These are phyloP conservation scores for Dipodascus albidus DNA, from an alignment of 805 yeast genomes.

Conservation along the genomic window DNA sequence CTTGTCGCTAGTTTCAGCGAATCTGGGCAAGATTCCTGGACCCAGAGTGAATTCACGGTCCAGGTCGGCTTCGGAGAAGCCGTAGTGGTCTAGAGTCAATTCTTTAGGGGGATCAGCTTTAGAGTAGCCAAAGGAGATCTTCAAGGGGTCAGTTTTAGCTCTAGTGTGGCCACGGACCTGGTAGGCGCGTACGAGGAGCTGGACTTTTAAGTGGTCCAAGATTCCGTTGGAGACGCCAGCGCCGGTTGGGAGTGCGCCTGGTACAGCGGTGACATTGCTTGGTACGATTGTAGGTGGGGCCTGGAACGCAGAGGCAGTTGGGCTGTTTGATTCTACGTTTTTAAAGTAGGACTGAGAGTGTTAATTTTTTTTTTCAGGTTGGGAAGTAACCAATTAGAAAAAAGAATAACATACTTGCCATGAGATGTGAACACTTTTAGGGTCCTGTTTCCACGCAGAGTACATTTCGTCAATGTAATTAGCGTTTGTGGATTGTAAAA, in stretches of 20 bases:
- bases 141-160: conserved; percentile 93
- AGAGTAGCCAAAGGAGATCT: conserved; percentile 72
- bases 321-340: conserved; percentile 63
- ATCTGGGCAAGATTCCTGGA: conserved; percentile 94
- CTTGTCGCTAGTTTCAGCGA: conserved; percentile 54
- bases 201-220: conserved; percentile 84
- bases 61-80: conserved; percentile 78
- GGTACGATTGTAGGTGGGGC: conserved; percentile 92
- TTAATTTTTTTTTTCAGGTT: not conserved
- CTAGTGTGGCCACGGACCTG: conserved; percentile 97
- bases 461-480: conserved; percentile 97
- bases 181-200: conserved; percentile 92
- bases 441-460: conserved; percentile 86
- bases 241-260: conserved; percentile 35
- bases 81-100: conserved; percentile 83
- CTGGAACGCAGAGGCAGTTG: conserved; percentile 62
- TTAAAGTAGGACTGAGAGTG: conserved; percentile 64
- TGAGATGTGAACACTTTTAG: conserved; percentile 81
- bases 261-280: conserved; percentile 65
- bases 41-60: conserved; percentile 80
- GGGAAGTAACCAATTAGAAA: not conserved
- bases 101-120: conserved; percentile 54
- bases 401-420: conserved; percentile 52
- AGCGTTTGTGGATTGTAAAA: conserved; percentile 75
- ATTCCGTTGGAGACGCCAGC: conserved; percentile 51